Evolutionary conservation across 1,284 basidiomycete genomes (phyloP).

Genomic region (Cryptococcus maquisensis): DNA sequence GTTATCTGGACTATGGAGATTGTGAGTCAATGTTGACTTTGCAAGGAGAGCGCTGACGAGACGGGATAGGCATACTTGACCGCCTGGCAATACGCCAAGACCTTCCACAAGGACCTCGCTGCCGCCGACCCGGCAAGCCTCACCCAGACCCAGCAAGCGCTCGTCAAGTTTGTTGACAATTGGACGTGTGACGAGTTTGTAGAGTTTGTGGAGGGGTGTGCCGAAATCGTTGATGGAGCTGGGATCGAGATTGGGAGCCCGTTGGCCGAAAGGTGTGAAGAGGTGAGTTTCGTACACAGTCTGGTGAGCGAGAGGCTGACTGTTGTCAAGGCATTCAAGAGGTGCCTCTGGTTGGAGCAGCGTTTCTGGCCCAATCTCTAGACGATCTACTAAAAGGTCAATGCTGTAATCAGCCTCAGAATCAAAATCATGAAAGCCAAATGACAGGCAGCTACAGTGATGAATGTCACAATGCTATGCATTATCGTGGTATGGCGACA

Average conservation of each 20-base stretch:
- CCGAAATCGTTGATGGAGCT: slow-evolving; percentile 56
- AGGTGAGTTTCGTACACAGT: slow-evolving; percentile 48
- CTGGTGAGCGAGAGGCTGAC: background rate
- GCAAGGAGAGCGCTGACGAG: background rate
- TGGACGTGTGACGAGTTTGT: slow-evolving; percentile 65
- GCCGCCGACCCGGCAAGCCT: slow-evolving; percentile 10
- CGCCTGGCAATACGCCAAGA: slow-evolving; percentile 59
- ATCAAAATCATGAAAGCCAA: background rate
- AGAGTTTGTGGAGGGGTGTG: slow-evolving; percentile 59
- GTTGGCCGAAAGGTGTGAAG: slow-evolving; percentile 53
- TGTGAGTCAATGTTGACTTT: slow-evolving; percentile 41
- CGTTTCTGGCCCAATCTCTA: slow-evolving; percentile 27
- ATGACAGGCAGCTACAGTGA: background rate
- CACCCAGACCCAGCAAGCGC: slow-evolving; percentile 44
- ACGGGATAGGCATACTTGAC: slow-evolving; percentile 55
- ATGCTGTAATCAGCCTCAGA: background rate
- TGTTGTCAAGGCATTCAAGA: slow-evolving; percentile 18
- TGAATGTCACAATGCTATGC: slow-evolving; percentile 1
- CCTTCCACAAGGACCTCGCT: slow-evolving; percentile 16
- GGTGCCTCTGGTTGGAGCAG: slow-evolving; percentile 24
- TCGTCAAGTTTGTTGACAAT: slow-evolving; percentile 57
- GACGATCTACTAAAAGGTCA: too few species aligned
- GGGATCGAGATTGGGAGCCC: slow-evolving; percentile 49
- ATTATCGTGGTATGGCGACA: background rate
- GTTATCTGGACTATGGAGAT: slow-evolving; percentile 75